These are phyloP conservation scores for Cryptococcus sp. DNA, from an alignment of 1,284 basidiomycete genomes.

Conservation along the genomic window DNA sequence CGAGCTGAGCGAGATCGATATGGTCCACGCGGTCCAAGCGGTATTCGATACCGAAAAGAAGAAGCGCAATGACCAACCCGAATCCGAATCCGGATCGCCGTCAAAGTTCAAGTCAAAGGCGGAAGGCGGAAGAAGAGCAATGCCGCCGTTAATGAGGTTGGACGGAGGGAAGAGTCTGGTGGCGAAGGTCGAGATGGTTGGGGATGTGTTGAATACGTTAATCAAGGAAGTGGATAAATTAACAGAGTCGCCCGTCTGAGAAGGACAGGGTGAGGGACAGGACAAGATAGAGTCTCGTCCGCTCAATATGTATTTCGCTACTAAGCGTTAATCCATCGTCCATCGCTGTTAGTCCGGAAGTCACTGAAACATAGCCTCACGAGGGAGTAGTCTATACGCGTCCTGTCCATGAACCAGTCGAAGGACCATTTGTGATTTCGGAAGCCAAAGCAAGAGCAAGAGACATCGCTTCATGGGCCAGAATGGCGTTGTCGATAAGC, in stretches of 20 bases:
- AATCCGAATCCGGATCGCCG: neutral
- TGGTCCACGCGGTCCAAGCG: neutral
- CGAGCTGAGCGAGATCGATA: slow-evolving; percentile 20
- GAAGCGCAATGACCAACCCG: neutral
- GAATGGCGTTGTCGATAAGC: no score
- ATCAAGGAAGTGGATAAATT: slow-evolving; percentile 3
- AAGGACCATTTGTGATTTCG: no score
- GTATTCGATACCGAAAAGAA: slow-evolving; percentile 6
- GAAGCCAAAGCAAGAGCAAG: no score
- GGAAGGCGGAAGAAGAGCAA: neutral
- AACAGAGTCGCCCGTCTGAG: neutral
- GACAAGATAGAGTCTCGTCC: no score
- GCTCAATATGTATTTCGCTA: no score
- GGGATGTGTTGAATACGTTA: slow-evolving; percentile 13
- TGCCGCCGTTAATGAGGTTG: slow-evolving; percentile 18
- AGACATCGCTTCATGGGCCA: no score
- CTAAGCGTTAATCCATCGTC: no score
- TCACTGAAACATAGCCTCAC: no score
- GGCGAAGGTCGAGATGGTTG: slow-evolving; percentile 15
- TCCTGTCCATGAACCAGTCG: no score
- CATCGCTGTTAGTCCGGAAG: no score
- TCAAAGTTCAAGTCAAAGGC: neutral
- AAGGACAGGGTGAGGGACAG: no score
- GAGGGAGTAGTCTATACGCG: no score
- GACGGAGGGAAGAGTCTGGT: slow-evolving; percentile 23